These are phyloP conservation scores for Talaromyces albobiverticillius DNA, from an alignment of 2,329 filamentous ascomycete genomes.

Conservation along the genomic window DNA sequence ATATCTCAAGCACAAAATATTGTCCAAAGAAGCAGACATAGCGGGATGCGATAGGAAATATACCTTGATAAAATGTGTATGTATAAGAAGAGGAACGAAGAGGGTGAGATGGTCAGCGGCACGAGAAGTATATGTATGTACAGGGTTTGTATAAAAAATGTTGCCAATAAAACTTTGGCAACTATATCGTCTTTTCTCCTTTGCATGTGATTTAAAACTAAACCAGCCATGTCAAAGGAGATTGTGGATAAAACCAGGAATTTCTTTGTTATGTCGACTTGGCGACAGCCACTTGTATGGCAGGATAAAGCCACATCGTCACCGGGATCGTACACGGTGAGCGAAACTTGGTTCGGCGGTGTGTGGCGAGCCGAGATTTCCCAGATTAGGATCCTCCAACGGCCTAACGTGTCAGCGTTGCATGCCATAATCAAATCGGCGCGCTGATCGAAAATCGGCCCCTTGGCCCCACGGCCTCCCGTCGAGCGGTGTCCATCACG, in stretches of 20 bases:
- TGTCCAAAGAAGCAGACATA: background rate
- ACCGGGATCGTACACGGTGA: background rate
- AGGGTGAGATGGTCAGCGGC: background rate
- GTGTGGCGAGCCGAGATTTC: background rate
- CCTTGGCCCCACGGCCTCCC: background rate
- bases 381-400: background rate
- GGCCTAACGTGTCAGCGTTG: conserved; percentile 9
- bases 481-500: background rate
- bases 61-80: too few species aligned
- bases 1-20: background rate
- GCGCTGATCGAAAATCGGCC: background rate
- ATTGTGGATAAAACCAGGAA: background rate
- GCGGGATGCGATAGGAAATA: too few species aligned
- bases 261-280: background rate
- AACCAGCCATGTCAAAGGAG: background rate
- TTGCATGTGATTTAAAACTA: background rate
- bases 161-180: too few species aligned
- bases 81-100: background rate
- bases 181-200: too few species aligned
- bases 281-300: background rate
- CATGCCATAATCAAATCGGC: background rate
- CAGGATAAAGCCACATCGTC: background rate
- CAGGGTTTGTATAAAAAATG: background rate
- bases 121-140: conserved; percentile 5
- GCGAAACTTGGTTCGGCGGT: background rate